Conservation (phyloP, 352 stramenopile species). For the Phytophthora tentaculata region DNA sequence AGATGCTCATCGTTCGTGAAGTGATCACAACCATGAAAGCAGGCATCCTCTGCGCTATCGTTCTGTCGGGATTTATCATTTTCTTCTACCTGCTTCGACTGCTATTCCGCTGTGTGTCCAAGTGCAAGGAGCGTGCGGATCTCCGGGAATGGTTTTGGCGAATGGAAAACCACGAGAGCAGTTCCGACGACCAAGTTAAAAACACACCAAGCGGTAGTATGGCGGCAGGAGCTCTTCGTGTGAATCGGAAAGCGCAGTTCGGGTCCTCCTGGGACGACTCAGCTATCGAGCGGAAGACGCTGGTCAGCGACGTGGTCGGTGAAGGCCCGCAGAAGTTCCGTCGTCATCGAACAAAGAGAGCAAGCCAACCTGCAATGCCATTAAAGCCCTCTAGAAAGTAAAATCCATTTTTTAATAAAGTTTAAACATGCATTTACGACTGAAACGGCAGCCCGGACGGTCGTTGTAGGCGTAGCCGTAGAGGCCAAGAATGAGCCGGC, state of each 20-base stretch:
- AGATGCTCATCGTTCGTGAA: slow-evolving; percentile 80
- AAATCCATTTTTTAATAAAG: slow-evolving; percentile 23
- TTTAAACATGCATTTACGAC: background rate
- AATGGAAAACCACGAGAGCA: slow-evolving; percentile 46
- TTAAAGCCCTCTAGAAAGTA: slow-evolving; percentile 35
- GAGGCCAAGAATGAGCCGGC: too few species aligned
- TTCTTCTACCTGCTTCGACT: slow-evolving; percentile 73
- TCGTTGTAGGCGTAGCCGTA: too few species aligned
- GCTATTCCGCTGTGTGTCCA: slow-evolving; percentile 71
- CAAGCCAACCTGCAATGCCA: slow-evolving; percentile 23
- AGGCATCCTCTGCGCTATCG: slow-evolving; percentile 74
- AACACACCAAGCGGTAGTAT: slow-evolving; percentile 12
- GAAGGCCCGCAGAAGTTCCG: slow-evolving; percentile 46
- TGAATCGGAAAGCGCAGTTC: slow-evolving; percentile 82
- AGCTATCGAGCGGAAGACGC: slow-evolving; percentile 79
- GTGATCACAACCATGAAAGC: slow-evolving; percentile 91
- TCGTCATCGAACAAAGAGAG: slow-evolving; percentile 41
- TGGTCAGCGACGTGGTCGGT: slow-evolving; percentile 68
- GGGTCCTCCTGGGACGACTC: slow-evolving; percentile 80
- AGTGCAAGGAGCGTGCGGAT: slow-evolving; percentile 75
- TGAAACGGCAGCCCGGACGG: slow-evolving; percentile 25
- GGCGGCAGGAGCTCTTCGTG: slow-evolving; percentile 41
- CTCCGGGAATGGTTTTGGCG: slow-evolving; percentile 82
- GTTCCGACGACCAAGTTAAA: slow-evolving; percentile 5
- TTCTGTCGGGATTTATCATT: slow-evolving; percentile 77